These are phyloP conservation scores for Clarkia xantiana DNA, from an alignment of 345 rosid genomes.

Conservation along the genomic window DNA sequence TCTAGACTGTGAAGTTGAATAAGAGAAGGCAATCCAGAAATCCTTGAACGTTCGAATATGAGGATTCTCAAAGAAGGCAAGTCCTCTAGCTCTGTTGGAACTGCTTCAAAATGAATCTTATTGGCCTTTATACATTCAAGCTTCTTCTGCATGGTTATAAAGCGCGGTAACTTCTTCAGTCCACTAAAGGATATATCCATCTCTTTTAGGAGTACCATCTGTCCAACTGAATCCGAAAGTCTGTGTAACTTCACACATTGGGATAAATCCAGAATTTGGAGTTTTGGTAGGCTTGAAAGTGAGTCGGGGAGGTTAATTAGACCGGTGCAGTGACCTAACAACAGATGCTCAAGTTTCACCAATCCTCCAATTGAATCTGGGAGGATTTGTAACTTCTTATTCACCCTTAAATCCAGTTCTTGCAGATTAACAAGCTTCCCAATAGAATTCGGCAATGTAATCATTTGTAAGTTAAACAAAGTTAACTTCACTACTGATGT, in stretches of 20 bases:
- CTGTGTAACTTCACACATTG: too few species aligned
- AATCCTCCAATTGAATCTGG: too few species aligned
- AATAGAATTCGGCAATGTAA: neutral
- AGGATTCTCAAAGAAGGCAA: neutral
- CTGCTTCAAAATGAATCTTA: neutral
- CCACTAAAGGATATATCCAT: too few species aligned
- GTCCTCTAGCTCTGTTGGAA: neutral
- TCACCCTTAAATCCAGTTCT: too few species aligned
- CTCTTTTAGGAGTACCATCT: too few species aligned
- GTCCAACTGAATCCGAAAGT: too few species aligned
- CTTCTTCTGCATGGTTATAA: neutral
- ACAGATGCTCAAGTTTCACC: neutral
- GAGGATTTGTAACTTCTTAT: too few species aligned
- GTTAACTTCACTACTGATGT: neutral
- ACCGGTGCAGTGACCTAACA: neutral
- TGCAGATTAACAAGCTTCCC: neutral
- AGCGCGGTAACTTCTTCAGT: neutral
- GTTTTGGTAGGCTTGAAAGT: too few species aligned
- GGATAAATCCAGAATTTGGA: too few species aligned
- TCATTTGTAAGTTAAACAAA: neutral
- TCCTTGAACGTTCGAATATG: neutral
- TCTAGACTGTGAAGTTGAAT: too few species aligned
- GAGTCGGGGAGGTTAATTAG: too few species aligned
- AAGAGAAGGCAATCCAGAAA: neutral
- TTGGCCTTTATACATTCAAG: neutral